These are phyloP conservation scores for Globisporangium paddicum DNA, from an alignment of 352 stramenopile genomes.

Conservation along the genomic window DNA sequence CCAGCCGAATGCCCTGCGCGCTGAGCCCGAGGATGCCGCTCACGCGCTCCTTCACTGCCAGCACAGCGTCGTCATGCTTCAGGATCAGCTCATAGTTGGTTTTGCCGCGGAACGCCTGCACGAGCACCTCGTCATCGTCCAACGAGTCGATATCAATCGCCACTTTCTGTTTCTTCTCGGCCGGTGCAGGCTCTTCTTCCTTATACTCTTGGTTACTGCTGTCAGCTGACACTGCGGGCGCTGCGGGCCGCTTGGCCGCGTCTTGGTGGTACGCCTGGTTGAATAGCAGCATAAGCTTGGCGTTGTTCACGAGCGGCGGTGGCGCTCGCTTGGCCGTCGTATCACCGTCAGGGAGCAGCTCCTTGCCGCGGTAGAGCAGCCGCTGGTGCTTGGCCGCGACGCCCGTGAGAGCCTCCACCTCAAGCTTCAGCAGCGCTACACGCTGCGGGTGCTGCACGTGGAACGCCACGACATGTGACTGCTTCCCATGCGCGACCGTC, in stretches of 20 bases:
- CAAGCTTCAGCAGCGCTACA: conserved; percentile 25
- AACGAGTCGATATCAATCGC: conserved; percentile 34
- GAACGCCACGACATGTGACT: conserved; percentile 24
- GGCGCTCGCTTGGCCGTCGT: conserved; percentile 2
- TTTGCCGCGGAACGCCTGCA: conserved; percentile 57
- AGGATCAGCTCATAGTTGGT: conserved; percentile 53
- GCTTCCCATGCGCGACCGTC: conserved; percentile 47
- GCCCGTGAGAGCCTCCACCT: conserved; percentile 27
- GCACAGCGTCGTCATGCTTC: conserved; percentile 17
- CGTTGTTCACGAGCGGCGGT: conserved; percentile 20
- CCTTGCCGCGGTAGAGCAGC: conserved; percentile 45
- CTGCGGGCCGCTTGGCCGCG: not conserved
- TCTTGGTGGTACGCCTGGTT: conserved; percentile 28
- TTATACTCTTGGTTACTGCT: not conserved
- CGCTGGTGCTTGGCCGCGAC: conserved; percentile 44
- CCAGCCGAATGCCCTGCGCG: conserved; percentile 35
- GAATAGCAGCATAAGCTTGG: conserved; percentile 42
- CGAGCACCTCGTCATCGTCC: conserved; percentile 35
- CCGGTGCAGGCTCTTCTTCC: not conserved
- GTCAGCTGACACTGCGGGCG: not conserved
- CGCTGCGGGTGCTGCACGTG: conserved; percentile 16
- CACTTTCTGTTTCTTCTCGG: not conserved
- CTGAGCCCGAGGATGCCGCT: conserved; percentile 39
- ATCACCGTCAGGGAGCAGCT: conserved; percentile 19
- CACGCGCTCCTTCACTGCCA: conserved; percentile 44